A percentile compares a stretch with the other conserved stretches of the same genome.
Conservation (phyloP, 768 basidiomycete species). For the Phlegmacium glaucopus region DNA sequence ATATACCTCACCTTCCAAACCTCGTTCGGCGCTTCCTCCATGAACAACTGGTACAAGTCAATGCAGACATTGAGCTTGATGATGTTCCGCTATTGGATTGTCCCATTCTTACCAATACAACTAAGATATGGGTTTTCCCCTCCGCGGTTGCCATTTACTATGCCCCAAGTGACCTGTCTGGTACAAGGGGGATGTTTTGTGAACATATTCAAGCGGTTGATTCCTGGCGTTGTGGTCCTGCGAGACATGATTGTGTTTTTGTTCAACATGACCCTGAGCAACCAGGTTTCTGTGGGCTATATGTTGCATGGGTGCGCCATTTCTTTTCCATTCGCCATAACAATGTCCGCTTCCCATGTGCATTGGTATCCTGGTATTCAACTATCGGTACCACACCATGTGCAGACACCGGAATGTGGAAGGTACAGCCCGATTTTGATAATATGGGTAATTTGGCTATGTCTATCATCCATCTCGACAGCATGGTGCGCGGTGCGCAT, state of each 20-base stretch:
- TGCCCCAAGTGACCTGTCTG: too few species aligned
- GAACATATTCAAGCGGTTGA: too few species aligned
- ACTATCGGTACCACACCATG: constrained; percentile 14
- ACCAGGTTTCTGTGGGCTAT: too few species aligned
- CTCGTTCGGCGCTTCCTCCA: not conserved
- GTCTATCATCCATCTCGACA: constrained; percentile 18
- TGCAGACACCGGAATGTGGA: constrained; percentile 26
- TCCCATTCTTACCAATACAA: too few species aligned
- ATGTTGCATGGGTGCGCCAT: constrained; percentile 16
- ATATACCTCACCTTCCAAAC: not conserved
- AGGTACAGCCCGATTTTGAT: constrained; percentile 22
- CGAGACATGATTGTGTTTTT: too few species aligned
- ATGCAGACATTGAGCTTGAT: constrained; percentile 11
- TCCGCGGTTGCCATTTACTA: too few species aligned
- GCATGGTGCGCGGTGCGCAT: constrained; percentile 18
- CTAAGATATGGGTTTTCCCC: too few species aligned
- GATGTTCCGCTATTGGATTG: too few species aligned
- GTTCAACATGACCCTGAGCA: too few species aligned
- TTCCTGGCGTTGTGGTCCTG: too few species aligned
- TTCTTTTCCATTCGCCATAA: constrained; percentile 22
- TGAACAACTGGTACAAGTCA: not conserved
- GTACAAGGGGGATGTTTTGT: too few species aligned
- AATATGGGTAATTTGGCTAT: constrained; percentile 1
- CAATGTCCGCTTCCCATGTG: constrained; percentile 18
- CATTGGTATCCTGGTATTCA: constrained; percentile 22